Evolutionary conservation across 148 eudicot species (phyloP).

Genomic region (Bassia scoparia): DNA sequence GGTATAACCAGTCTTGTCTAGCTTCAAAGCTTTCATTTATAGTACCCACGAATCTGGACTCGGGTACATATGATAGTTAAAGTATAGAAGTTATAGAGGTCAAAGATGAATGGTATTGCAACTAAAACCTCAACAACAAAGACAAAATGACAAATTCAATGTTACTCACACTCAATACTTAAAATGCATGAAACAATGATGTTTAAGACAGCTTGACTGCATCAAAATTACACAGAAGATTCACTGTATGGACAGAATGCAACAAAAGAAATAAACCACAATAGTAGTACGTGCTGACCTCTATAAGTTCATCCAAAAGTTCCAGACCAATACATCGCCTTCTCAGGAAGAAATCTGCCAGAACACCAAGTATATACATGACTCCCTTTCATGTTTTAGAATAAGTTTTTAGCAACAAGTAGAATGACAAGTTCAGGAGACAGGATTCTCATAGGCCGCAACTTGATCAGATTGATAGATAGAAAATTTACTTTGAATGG

Average conservation of each 20-base stretch:
- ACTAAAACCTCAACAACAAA: background rate
- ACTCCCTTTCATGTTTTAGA: background rate
- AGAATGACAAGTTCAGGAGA: background rate
- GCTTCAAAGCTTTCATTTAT: too few relatives aligned
- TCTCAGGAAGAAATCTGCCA: slow-evolving; percentile 87
- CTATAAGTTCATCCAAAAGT: slow-evolving; percentile 66
- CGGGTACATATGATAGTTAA: background rate
- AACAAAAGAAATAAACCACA: background rate
- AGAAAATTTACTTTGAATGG: background rate
- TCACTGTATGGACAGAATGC: background rate
- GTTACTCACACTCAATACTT: background rate
- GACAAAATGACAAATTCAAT: background rate
- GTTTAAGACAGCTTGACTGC: background rate
- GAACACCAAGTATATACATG: slow-evolving; percentile 15
- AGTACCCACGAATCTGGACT: too few relatives aligned
- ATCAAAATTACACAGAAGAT: background rate
- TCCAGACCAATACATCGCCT: slow-evolving; percentile 58
- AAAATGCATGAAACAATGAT: background rate
- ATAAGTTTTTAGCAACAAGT: background rate
- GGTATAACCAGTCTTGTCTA: slow-evolving; percentile 8
- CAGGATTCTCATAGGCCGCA: background rate
- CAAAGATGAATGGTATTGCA: background rate
- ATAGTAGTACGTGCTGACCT: slow-evolving; percentile 46
- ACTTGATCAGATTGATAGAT: background rate
- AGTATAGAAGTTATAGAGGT: too few relatives aligned